Conservation (phyloP, 2,329 filamentous ascomycete species). For the Penicillium griseofulvum region DNA sequence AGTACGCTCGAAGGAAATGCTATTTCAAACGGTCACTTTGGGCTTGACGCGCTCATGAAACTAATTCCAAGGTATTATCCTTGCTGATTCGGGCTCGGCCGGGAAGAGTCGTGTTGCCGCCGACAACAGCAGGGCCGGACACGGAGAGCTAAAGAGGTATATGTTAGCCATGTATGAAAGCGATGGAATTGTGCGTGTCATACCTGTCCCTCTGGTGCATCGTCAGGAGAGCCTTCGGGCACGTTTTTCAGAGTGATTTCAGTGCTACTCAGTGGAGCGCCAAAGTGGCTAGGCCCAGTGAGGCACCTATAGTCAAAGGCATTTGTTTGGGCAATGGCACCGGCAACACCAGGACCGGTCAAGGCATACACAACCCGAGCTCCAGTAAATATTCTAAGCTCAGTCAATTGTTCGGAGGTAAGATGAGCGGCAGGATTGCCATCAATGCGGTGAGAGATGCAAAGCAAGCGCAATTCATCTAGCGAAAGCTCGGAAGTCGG, state of each 20-base stretch:
- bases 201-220: slow-evolving; percentile 61
- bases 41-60: slow-evolving; percentile 4
- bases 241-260: slow-evolving; percentile 66
- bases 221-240: slow-evolving; percentile 32
- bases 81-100: slow-evolving; percentile 64
- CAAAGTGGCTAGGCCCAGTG: slow-evolving; percentile 65
- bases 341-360: slow-evolving; percentile 77
- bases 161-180: neutral
- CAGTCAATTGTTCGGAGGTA: slow-evolving; percentile 68
- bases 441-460: slow-evolving; percentile 71
- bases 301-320: slow-evolving; percentile 76
- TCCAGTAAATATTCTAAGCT: slow-evolving; percentile 76
- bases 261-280: slow-evolving; percentile 72
- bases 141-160: slow-evolving; percentile 60
- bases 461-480: slow-evolving; percentile 76
- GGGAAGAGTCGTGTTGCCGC: slow-evolving; percentile 62
- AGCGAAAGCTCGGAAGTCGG: slow-evolving; percentile 42
- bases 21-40: neutral
- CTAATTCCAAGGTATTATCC: slow-evolving; percentile 68
- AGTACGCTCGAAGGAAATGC: neutral
- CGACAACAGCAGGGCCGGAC: slow-evolving; percentile 70
- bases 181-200: slow-evolving; percentile 24
- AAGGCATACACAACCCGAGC: slow-evolving; percentile 83
- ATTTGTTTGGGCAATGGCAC: slow-evolving; percentile 81
- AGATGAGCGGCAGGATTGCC: slow-evolving; percentile 60